Percentiles rank a stretch among this genome's conserved stretches.
phyloP scores from a whole-genome alignment of 345 rosid genomes.

The Hevea brasiliensis region DNA sequence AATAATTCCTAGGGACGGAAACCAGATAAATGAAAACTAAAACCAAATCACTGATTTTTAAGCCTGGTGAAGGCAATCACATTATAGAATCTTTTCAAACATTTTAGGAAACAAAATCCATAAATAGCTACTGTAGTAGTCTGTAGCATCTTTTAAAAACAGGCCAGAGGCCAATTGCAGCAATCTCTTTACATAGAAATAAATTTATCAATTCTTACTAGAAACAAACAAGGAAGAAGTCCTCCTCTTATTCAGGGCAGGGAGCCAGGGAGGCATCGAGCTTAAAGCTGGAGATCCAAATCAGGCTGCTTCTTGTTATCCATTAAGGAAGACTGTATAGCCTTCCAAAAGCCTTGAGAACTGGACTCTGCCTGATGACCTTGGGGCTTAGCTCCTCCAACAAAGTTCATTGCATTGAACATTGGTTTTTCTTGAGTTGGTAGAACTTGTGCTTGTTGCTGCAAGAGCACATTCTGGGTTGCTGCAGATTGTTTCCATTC shows the following conservation, averaged over 20 bases:
- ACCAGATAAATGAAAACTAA: neutral
- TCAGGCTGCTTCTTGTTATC: constrained; percentile 17
- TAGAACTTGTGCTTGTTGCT: constrained; percentile 4
- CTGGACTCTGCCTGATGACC: neutral
- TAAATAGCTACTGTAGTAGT: neutral
- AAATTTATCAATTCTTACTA: neutral
- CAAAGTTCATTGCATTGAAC: neutral
- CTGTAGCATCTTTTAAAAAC: too few species aligned
- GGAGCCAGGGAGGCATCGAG: neutral
- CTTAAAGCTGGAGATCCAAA: constrained; percentile 26
- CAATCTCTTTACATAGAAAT: too few species aligned
- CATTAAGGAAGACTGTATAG: neutral
- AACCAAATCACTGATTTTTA: neutral
- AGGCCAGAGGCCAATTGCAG: too few species aligned
- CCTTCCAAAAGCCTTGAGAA: neutral
- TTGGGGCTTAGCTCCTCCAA: neutral
- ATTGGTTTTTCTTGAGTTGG: neutral
- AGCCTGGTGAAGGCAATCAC: neutral
- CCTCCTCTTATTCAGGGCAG: neutral
- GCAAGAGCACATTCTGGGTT: too few species aligned
- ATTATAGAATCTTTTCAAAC: neutral
- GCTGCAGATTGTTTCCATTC: constrained; percentile 1
- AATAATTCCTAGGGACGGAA: too few species aligned
- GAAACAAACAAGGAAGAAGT: neutral
- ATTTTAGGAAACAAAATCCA: neutral